These are phyloP conservation scores for Tagetes patula DNA, from an alignment of 129 eudicot species.

Conservation along the genomic window DNA sequence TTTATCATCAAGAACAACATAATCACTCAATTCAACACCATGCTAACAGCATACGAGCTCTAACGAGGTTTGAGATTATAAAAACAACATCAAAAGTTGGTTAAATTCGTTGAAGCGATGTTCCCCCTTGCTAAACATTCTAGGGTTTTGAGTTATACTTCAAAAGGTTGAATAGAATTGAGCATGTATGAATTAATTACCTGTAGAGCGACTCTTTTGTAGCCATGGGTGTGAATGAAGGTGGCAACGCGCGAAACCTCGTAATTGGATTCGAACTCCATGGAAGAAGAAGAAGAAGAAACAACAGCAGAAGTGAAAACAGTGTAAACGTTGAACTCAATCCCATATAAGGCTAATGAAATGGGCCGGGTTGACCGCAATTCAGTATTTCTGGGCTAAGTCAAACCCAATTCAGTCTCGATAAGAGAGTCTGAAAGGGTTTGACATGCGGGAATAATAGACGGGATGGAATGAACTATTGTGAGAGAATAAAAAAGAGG, in stretches of 20 bases:
- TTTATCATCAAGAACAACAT: neutral
- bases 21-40: constrained; percentile 1
- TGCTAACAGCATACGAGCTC: neutral
- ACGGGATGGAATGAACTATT: too few relatives aligned
- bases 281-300: constrained; percentile 36
- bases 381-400: neutral
- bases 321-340: neutral
- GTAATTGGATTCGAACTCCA: constrained; percentile 62
- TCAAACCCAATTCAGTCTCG: neutral
- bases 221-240: constrained; percentile 45
- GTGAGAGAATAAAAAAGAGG: too few relatives aligned
- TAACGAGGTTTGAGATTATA: neutral
- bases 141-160: constrained; percentile 24
- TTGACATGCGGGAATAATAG: too few relatives aligned
- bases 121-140: neutral
- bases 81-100: neutral
- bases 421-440: too few relatives aligned
- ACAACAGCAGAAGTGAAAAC: neutral
- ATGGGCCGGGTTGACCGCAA: neutral
- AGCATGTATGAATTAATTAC: constrained; percentile 29
- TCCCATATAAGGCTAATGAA: neutral
- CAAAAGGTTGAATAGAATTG: neutral
- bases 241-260: constrained; percentile 59
- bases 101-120: constrained; percentile 9
- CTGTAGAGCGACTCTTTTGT: constrained; percentile 75